Evolutionary conservation across 257 asterid genomes (phyloP), one percentile per base, ranked within the genome.

Genomic region (Henckelia pumila): DNA sequence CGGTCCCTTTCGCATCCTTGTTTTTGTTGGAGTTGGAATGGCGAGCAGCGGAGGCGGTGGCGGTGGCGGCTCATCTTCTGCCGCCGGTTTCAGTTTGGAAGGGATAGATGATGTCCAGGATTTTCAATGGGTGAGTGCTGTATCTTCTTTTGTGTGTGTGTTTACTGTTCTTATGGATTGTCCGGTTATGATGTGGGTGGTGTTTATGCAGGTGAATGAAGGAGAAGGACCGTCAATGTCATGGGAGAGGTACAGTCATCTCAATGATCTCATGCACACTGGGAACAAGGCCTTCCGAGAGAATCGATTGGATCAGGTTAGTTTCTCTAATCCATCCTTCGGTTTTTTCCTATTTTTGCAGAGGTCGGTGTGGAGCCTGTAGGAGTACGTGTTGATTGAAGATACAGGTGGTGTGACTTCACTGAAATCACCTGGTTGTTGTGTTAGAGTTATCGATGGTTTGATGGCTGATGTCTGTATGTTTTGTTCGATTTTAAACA

Each of bases 261-360:
- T 94, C 50, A 63, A 60, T 70, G 89, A 83, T 68, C 81, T 84
- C 74, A 78, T 91, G 86, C 86, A 78, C 28, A 52, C 24, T 62
- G 99, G 93, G 69, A 94, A 91, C 72, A 70, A 61, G 30, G 92
- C 95, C 3, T 88, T 91, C 67, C 92, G 87, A 13, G 93, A 79
- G 37, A 79, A 77, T 58, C 77, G 88, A 71, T 74, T 85, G 24
- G 95, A 91, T 58, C 92, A 88, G 95, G 99, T 94, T 28, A 56
- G 22, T 16, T 28, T 72, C 68, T 68, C n/a, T n/a, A n/a, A n/a
- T n/a, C 71, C 71, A 16, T 20, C 53, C n/a, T 40, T 40, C 17
- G 17, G 17, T 9, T 37, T 37, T 35, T 37, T 37, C 49, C n/a
- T 13, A 3, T 14, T 40, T 40, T 40, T 1, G 1, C n/a, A 40